Percentiles rank a stretch among this genome's conserved stretches.
Conservation (phyloP, 2,329 filamentous ascomycete genomes). For the Fusarium cyanostomum region DNA sequence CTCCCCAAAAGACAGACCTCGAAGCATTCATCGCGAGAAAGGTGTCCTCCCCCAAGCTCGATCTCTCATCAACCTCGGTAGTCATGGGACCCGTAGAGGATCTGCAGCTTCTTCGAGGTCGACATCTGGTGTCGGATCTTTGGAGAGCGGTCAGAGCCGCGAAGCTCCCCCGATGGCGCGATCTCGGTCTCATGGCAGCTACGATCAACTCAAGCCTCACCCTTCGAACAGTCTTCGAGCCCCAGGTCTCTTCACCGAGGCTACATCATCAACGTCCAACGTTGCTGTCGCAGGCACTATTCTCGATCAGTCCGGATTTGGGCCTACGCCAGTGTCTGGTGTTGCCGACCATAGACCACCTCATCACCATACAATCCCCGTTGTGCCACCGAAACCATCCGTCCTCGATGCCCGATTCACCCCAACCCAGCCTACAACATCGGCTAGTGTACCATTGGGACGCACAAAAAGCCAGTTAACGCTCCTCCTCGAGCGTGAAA, state of each 20-base stretch:
- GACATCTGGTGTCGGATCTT: slow-evolving; percentile 34
- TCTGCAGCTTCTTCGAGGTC: slow-evolving; percentile 38
- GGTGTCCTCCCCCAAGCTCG: slow-evolving; percentile 35
- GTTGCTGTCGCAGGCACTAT: slow-evolving; percentile 56
- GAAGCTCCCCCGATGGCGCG: slow-evolving; percentile 44
- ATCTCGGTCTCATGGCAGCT: slow-evolving; percentile 47
- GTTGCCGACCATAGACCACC: slow-evolving; percentile 29
- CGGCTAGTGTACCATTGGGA: slow-evolving; percentile 59
- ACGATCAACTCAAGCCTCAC: slow-evolving; percentile 30
- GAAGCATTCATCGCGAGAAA: slow-evolving; percentile 21
- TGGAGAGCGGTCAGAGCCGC: slow-evolving; percentile 31
- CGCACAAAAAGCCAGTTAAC: slow-evolving; percentile 69
- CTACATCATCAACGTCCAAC: slow-evolving; percentile 53
- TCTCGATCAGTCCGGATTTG: slow-evolving; percentile 51
- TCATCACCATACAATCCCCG: slow-evolving; percentile 40
- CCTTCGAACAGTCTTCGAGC: slow-evolving; percentile 23
- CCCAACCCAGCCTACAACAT: slow-evolving; percentile 60
- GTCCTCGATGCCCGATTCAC: slow-evolving; percentile 53
- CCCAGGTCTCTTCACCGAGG: slow-evolving; percentile 47
- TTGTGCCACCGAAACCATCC: slow-evolving; percentile 36
- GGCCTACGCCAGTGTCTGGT: slow-evolving; percentile 44
- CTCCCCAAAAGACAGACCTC: slow-evolving; percentile 17
- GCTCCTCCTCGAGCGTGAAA: slow-evolving; percentile 65
- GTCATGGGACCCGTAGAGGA: slow-evolving; percentile 30
- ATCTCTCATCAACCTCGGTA: slow-evolving; percentile 39